Evolutionary conservation across 1,139 yeast species (phyloP).

Genomic region (Yamadazyma diddensiae): DNA sequence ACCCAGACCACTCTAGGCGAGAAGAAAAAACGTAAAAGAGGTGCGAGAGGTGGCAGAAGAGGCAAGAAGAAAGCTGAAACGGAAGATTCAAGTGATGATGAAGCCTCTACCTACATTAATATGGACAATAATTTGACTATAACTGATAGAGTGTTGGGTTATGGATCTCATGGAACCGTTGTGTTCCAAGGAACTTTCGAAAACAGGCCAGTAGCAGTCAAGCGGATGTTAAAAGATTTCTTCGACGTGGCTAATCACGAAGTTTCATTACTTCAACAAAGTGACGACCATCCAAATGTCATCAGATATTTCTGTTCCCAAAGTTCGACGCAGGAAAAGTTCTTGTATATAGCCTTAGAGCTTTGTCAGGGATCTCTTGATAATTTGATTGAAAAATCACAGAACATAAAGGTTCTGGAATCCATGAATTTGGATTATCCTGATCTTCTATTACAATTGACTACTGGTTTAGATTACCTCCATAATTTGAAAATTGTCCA

Average conservation of each 20-base stretch:
- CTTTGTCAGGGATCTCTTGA: slow-evolving; percentile 87
- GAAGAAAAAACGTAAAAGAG: slow-evolving; percentile 56
- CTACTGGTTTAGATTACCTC: slow-evolving; percentile 80
- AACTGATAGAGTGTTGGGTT: slow-evolving; percentile 76
- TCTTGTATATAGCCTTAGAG: slow-evolving; percentile 89
- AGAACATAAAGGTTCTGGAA: slow-evolving; percentile 21
- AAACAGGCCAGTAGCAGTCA: slow-evolving; percentile 91
- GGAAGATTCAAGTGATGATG: slow-evolving; percentile 6
- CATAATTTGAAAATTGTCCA: slow-evolving; percentile 93
- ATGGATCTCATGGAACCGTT: slow-evolving; percentile 96
- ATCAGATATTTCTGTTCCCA: slow-evolving; percentile 91
- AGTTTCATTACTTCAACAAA: slow-evolving; percentile 80
- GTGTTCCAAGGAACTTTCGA: slow-evolving; percentile 90
- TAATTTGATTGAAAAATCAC: slow-evolving; percentile 66
- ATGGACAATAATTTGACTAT: slow-evolving; percentile 57
- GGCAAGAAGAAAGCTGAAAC: slow-evolving; percentile 31
- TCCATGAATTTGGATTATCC: slow-evolving; percentile 18
- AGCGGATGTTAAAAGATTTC: slow-evolving; percentile 88
- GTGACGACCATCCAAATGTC: slow-evolving; percentile 96
- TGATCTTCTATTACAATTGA: slow-evolving; percentile 70
- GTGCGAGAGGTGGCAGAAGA: slow-evolving; percentile 42
- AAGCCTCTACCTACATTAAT: slow-evolving; percentile 25
- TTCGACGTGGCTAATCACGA: slow-evolving; percentile 97
- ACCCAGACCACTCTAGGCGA: too few relatives aligned
- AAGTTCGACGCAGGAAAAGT: slow-evolving; percentile 66